A percentile compares a stretch with the other conserved stretches of the same genome.
phyloP scores from a whole-genome alignment of 2,329 filamentous ascomycete species.

The Acarospora socialis region DNA sequence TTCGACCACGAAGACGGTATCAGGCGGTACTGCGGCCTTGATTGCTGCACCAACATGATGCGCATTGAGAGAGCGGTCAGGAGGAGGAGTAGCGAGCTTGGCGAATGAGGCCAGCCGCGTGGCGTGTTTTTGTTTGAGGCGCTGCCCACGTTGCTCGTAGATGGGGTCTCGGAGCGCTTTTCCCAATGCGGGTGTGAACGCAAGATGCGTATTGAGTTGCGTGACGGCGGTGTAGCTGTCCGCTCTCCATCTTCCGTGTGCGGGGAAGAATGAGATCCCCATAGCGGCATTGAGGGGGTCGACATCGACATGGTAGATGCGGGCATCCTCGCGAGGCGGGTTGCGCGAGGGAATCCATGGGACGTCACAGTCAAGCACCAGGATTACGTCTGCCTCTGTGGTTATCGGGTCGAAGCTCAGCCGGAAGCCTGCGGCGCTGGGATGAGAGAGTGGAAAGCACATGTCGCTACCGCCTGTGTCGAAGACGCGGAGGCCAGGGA shows the following conservation, averaged over 20 bases:
- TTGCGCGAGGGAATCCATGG: too few species aligned
- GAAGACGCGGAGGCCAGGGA: slow-evolving; percentile 36
- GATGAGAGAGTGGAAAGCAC: too few species aligned
- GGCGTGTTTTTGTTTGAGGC: slow-evolving; percentile 42
- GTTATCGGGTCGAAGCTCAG: too few species aligned
- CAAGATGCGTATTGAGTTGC: slow-evolving; percentile 35
- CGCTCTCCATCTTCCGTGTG: slow-evolving; percentile 36
- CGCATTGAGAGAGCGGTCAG: slow-evolving; percentile 48
- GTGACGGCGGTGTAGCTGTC: slow-evolving; percentile 32
- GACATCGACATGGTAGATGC: too few species aligned
- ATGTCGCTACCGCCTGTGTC: slow-evolving; percentile 40
- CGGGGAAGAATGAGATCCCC: too few species aligned
- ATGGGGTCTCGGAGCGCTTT: slow-evolving; percentile 24
- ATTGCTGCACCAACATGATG: slow-evolving; percentile 43
- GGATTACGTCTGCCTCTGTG: too few species aligned
- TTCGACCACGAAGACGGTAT: too few species aligned
- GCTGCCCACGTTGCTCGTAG: slow-evolving; percentile 13
- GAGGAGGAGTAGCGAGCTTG: slow-evolving; percentile 41
- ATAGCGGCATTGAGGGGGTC: too few species aligned
- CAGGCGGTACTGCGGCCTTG: slow-evolving; percentile 37
- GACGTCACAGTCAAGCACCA: too few species aligned
- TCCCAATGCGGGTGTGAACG: slow-evolving; percentile 29
- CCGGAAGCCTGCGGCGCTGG: too few species aligned
- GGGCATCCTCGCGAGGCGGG: too few species aligned
- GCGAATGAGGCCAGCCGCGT: slow-evolving; percentile 47